Evolutionary conservation across 164 flowering plant species (phyloP).

Genomic region (Stephania cephalantha): DNA sequence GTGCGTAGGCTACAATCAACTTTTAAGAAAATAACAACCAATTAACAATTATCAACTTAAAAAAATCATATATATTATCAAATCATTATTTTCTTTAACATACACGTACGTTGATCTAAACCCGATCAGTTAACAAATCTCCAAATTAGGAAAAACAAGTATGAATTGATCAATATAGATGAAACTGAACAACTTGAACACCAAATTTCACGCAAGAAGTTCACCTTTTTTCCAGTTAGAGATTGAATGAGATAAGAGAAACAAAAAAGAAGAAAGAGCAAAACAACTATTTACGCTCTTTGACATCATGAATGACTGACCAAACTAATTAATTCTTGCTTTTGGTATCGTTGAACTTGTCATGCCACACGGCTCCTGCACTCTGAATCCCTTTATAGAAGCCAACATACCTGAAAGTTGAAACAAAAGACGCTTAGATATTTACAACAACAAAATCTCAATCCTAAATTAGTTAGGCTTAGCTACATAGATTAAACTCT

Average conservation of each 20-base stretch:
- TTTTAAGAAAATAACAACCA: too few species aligned
- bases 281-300: not conserved
- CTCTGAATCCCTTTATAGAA: slow-evolving; percentile 95
- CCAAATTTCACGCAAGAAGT: not conserved
- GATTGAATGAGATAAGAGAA: not conserved
- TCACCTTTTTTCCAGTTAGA: too few species aligned
- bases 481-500: too few species aligned
- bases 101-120: too few species aligned
- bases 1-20: too few species aligned
- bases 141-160: too few species aligned
- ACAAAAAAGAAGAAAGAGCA: not conserved
- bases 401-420: slow-evolving; percentile 63
- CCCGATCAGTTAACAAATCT: too few species aligned
- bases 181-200: not conserved
- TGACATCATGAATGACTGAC: not conserved
- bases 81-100: too few species aligned
- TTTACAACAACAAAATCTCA: too few species aligned
- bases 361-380: slow-evolving; percentile 94
- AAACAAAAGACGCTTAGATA: too few species aligned
- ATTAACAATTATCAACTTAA: too few species aligned
- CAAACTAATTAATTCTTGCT: not conserved
- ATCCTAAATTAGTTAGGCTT: not conserved
- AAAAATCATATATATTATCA: too few species aligned
- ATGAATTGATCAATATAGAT: slow-evolving; percentile 9
- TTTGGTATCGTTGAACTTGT: slow-evolving; percentile 35